Percentiles rank a stretch among this genome's conserved stretches.
Evolutionary conservation across 179 eudicot species (phyloP).

Genomic region (Monotropa hypopitys): DNA sequence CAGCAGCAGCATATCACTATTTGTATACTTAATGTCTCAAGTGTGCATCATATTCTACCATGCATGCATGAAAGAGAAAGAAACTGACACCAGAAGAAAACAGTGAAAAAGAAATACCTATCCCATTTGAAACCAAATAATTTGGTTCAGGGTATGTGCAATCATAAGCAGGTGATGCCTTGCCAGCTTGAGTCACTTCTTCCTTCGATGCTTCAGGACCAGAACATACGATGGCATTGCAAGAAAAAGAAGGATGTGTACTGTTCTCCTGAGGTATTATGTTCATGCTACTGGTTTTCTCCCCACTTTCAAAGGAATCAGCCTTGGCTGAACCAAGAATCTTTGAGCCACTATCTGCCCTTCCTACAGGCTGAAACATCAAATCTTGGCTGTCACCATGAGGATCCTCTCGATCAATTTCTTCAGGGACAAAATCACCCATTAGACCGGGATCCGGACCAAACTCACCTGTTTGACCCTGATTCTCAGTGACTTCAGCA

Average conservation of each 20-base stretch:
- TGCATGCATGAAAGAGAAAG: not conserved
- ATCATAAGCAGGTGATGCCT: constrained; percentile 53
- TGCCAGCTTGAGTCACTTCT: constrained; percentile 81
- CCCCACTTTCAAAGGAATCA: constrained; percentile 95
- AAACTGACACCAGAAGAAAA: not conserved
- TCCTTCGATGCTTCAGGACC: constrained; percentile 89
- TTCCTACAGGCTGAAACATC: constrained; percentile 59
- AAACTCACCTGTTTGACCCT: constrained; percentile 91
- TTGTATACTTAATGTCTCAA: not conserved
- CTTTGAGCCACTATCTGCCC: constrained; percentile 98
- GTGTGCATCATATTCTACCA: not conserved
- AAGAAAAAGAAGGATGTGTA: constrained; percentile 83
- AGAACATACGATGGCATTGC: constrained; percentile 90
- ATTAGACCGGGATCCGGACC: constrained; percentile 56
- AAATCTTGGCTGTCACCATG: constrained; percentile 93
- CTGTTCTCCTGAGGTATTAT: constrained; percentile 47
- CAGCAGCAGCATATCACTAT: not conserved
- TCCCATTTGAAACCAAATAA: constrained; percentile 49
- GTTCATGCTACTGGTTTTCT: constrained; percentile 64
- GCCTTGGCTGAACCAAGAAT: constrained; percentile 78
- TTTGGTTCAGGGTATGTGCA: constrained; percentile 48
- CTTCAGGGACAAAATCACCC: constrained; percentile 71
- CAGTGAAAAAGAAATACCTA: constrained; percentile 26
- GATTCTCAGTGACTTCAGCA: constrained; percentile 89
- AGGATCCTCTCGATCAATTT: constrained; percentile 75